phyloP scores from a whole-genome alignment of 2,329 filamentous ascomycete genomes.

The Epichloe aotearoae region DNA sequence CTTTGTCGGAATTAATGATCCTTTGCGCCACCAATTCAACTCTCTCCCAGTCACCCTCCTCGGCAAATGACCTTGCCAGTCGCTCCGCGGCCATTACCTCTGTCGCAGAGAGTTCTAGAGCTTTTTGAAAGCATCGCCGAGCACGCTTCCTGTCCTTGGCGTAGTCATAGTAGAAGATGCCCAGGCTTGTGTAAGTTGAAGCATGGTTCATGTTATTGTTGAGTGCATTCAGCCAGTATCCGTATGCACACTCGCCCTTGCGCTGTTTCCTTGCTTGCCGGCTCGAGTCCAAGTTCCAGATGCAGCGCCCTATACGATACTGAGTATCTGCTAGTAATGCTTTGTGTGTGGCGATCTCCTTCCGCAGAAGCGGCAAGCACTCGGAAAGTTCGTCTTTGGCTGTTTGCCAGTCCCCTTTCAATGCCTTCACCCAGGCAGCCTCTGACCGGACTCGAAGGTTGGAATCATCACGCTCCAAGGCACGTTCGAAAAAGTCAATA shows the following conservation, averaged over 20 bases:
- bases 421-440: slow-evolving; percentile 80
- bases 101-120: slow-evolving; percentile 77
- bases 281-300: slow-evolving; percentile 73
- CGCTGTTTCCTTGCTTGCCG: slow-evolving; percentile 65
- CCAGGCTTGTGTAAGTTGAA: slow-evolving; percentile 81
- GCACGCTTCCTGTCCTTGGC: slow-evolving; percentile 75
- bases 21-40: slow-evolving; percentile 87
- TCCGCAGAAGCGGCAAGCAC: slow-evolving; percentile 52
- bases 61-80: slow-evolving; percentile 73
- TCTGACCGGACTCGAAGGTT: slow-evolving; percentile 77
- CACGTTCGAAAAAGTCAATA: slow-evolving; percentile 66
- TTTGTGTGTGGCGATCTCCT: slow-evolving; percentile 39
- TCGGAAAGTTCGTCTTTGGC: slow-evolving; percentile 58
- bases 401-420: slow-evolving; percentile 59
- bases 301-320: slow-evolving; percentile 74
- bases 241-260: slow-evolving; percentile 56
- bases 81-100: slow-evolving; percentile 82
- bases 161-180: slow-evolving; percentile 85
- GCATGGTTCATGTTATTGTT: slow-evolving; percentile 81
- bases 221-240: slow-evolving; percentile 68
- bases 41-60: slow-evolving; percentile 88
- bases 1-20: slow-evolving; percentile 88
- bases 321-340: slow-evolving; percentile 76
- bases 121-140: slow-evolving; percentile 89
- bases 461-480: slow-evolving; percentile 54